A percentile compares a stretch with the other conserved stretches of the same genome.
These are phyloP conservation scores for Russula compacta DNA, from an alignment of 768 basidiomycete genomes.

Conservation along the genomic window DNA sequence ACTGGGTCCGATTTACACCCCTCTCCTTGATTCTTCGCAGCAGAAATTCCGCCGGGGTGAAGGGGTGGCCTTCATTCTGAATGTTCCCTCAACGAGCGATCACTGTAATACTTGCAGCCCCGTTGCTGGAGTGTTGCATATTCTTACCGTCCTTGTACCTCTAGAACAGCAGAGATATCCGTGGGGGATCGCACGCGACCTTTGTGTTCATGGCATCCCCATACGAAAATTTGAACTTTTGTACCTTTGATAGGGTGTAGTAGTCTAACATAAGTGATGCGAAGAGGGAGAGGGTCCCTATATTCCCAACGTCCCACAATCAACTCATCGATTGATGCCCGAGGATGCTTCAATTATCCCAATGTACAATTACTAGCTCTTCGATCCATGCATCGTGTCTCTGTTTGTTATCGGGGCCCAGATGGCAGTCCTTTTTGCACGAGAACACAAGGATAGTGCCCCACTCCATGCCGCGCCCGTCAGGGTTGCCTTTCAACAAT, in stretches of 20 bases:
- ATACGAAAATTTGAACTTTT: neutral
- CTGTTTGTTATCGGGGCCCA: constrained; percentile 34
- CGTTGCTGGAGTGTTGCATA: neutral
- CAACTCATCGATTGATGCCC: neutral
- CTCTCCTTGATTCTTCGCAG: neutral
- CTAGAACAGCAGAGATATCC: neutral
- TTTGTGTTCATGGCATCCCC: neutral
- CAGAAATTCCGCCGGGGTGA: neutral
- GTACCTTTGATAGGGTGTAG: too few species aligned
- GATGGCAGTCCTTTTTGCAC: constrained; percentile 72
- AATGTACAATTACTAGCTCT: constrained; percentile 67
- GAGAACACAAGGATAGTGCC: constrained; percentile 87
- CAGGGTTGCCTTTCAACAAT: constrained; percentile 39
- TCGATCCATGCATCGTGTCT: constrained; percentile 52
- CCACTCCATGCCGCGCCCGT: constrained; percentile 80
- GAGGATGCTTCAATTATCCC: constrained; percentile 43
- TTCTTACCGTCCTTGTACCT: neutral
- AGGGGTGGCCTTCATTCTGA: neutral
- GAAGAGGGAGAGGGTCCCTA: neutral
- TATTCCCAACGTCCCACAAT: neutral
- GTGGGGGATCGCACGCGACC: neutral
- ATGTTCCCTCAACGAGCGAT: neutral
- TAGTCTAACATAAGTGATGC: neutral
- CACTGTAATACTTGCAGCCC: neutral
- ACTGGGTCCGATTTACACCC: neutral